Base-by-base conservation (phyloP, 805 yeast genomes). In the Lachancea quebecensis region DNA sequence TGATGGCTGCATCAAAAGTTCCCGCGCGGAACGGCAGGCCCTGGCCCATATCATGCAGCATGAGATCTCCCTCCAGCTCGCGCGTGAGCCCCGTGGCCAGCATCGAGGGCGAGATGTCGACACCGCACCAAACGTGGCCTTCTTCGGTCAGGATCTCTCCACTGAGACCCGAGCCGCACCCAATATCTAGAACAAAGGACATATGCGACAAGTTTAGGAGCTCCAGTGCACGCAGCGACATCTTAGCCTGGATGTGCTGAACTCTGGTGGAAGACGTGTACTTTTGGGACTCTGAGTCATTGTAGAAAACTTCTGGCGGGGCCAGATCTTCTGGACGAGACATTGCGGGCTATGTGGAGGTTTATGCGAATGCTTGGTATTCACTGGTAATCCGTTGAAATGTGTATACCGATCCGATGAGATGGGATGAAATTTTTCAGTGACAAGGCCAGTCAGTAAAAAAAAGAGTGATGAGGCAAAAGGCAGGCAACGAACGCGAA, bases 21-120 rank as follows among this genome's bases (percentile, higher is more conserved):
- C 99, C 99, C 2, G 98, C 87, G 59, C 99, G 75, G 60, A 93
- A 93, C 4, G 98, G 98, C 2, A 93, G 75, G 30, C 99, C 99
- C 44, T 75, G 72, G 27, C 99, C 99, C 74, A 93, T 85, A 69
- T 93, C 99, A 32, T 89, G 84, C 45, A 93, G 69, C 62, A 93
- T 82, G 51, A 93, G 66, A 64, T 93, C 99, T 11, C 99, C 99
- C 45, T 88, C 97, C 11, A 88, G 82, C 31, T 85, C 96, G 60
- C 96, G 73, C 55, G 89, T 96, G 30, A 93, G 67, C 0, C 95
- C 99, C 3, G 95, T 85, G 1, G 96, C 96, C 55, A 93, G 72
- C 99, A 93, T 93, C 39, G 91, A 82, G 1, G 97, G 91, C 0
- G 98, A 79, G 41, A 93, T 93, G 67, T 93, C 99, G 87, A 93